A percentile compares a stretch with the other conserved stretches of the same genome.
These are phyloP conservation scores for Gracilaria vermiculophylla DNA, from an alignment of 23 red algal species.

Conservation along the genomic window DNA sequence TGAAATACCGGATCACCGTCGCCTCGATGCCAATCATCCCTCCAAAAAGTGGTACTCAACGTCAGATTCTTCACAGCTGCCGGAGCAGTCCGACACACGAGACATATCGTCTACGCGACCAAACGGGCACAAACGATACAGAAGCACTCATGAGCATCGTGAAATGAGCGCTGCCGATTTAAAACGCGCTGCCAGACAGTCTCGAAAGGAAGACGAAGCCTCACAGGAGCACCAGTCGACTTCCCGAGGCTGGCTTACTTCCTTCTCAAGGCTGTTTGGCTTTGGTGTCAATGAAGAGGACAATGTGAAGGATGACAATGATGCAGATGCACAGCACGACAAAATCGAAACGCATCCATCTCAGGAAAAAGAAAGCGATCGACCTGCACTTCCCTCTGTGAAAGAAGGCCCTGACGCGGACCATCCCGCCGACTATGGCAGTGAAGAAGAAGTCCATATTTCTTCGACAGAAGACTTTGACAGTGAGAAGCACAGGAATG, in stretches of 20 bases:
- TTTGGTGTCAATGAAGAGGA: conserved; percentile 1
- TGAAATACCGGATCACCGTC: not conserved
- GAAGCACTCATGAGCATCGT: not conserved
- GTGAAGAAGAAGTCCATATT: not conserved
- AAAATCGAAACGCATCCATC: not conserved
- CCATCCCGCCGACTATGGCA: not conserved
- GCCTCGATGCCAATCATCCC: not conserved
- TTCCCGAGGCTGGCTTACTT: not conserved
- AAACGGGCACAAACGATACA: not conserved
- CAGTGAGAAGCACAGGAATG: too few species aligned
- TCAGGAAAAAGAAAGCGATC: not conserved
- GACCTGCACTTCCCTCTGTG: not conserved
- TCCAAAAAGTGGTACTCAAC: not conserved
- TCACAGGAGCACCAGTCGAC: not conserved
- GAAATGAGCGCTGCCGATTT: conserved; percentile 1
- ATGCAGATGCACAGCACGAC: not conserved
- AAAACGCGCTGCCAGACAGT: not conserved
- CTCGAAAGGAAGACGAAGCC: not conserved
- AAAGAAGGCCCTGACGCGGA: not conserved
- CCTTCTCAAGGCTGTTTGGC: conserved; percentile 1
- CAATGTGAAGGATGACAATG: not conserved
- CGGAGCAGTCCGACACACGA: not conserved
- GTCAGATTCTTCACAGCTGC: not conserved
- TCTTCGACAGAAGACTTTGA: not conserved
- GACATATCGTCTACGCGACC: not conserved